A percentile compares a stretch with the other conserved stretches of the same genome.
phyloP scores from a whole-genome alignment of 2,329 filamentous ascomycete genomes.

The Beauveria australis region DNA sequence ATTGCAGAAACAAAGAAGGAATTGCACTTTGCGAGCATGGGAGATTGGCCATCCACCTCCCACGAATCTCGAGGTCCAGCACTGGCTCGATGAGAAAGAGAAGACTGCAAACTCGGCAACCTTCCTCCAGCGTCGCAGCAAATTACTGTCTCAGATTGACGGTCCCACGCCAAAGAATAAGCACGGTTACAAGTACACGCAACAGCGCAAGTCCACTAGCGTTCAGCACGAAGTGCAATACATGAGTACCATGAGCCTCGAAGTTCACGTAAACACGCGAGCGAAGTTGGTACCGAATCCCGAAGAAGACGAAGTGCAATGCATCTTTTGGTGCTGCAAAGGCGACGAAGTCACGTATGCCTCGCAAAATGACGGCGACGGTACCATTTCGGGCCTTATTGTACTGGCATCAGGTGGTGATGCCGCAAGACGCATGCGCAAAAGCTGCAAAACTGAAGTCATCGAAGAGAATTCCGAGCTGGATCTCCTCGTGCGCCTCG shows the following conservation, averaged over 20 bases:
- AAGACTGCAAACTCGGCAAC: conserved; percentile 13
- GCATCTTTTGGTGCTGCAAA: conserved; percentile 84
- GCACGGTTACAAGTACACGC: conserved; percentile 79
- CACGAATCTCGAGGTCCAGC: conserved; percentile 56
- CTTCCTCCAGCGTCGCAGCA: conserved; percentile 21
- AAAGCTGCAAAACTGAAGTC: conserved; percentile 55
- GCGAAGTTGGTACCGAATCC: conserved; percentile 78
- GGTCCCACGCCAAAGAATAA: conserved; percentile 76
- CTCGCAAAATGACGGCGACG: conserved; percentile 28
- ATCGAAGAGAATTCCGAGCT: conserved; percentile 72
- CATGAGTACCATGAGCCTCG: conserved; percentile 94
- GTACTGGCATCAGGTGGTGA: conserved; percentile 57
- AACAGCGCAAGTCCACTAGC: conserved; percentile 64
- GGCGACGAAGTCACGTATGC: conserved; percentile 53
- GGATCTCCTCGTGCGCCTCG: conserved; percentile 75
- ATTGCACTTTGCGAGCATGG: conserved; percentile 53
- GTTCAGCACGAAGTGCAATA: conserved; percentile 81
- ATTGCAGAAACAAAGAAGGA: conserved; percentile 13
- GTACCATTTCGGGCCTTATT: conserved; percentile 61
- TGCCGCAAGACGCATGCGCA: conserved; percentile 53
- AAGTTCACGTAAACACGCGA: conserved; percentile 84
- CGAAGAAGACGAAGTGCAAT: conserved; percentile 78
- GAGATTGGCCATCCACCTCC: conserved; percentile 67
- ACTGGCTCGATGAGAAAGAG: neutral
- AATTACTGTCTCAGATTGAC: conserved; percentile 72